Evolutionary conservation across 768 basidiomycete species (phyloP).

Genomic region (Hypholoma sublateritium): DNA sequence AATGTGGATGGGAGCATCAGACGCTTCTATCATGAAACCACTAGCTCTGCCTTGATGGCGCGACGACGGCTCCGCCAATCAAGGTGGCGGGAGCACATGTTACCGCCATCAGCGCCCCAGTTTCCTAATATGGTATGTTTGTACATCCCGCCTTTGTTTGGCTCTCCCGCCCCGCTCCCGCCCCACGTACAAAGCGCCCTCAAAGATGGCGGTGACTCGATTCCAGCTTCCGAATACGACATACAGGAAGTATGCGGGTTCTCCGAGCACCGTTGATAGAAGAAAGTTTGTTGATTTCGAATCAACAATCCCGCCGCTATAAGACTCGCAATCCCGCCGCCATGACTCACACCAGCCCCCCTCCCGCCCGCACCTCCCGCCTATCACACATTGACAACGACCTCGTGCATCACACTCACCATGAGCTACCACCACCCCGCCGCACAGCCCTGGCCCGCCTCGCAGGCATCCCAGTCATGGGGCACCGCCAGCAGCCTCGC

Average conservation of each 20-base stretch:
- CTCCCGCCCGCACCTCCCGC: too few species aligned
- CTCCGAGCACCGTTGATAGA: not conserved
- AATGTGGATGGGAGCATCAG: too few species aligned
- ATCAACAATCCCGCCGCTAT: too few species aligned
- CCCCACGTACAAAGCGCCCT: not conserved
- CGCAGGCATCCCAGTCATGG: not conserved
- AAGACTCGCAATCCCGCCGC: too few species aligned
- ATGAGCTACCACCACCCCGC: not conserved
- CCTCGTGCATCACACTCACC: not conserved
- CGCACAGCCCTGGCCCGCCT: not conserved
- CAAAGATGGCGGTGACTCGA: not conserved
- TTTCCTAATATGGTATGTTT: not conserved
- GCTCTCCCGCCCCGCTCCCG: not conserved
- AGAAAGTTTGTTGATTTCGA: too few species aligned
- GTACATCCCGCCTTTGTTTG: slow-evolving; percentile 1
- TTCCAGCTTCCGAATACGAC: not conserved
- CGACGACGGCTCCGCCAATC: too few species aligned
- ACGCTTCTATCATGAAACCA: too few species aligned
- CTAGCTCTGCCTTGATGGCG: too few species aligned
- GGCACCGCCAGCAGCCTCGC: not conserved
- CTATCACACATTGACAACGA: too few species aligned
- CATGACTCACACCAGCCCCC: too few species aligned
- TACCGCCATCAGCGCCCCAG: not conserved
- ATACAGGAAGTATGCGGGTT: not conserved
- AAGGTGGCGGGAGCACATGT: not conserved